Conservation (phyloP, 148 eudicot genomes). For the Heliamphora exappendiculata region DNA sequence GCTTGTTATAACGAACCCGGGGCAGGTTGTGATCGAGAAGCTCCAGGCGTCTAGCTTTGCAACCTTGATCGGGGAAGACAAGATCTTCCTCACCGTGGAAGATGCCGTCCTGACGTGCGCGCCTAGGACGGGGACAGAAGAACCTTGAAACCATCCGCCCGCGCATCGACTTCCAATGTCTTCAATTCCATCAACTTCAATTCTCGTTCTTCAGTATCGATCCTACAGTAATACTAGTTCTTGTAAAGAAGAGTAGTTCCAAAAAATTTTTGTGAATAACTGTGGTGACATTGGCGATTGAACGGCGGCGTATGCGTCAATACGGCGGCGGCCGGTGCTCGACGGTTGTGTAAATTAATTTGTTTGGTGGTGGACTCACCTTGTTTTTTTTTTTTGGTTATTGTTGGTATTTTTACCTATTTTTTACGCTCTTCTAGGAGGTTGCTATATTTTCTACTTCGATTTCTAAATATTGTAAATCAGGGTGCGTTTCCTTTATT, state of each 20-base stretch:
- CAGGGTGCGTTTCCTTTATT: too few relatives aligned
- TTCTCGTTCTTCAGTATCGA: not conserved
- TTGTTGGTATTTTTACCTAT: too few relatives aligned
- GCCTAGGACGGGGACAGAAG: conserved; percentile 24
- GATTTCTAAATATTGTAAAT: too few relatives aligned
- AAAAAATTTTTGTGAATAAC: not conserved
- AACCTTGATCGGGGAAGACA: conserved; percentile 40
- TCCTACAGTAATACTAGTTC: not conserved
- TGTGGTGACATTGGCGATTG: not conserved
- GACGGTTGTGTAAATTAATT: too few relatives aligned
- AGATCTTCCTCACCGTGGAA: conserved; percentile 51
- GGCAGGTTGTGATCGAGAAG: conserved; percentile 43
- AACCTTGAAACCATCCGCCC: conserved; percentile 22
- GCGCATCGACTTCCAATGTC: not conserved
- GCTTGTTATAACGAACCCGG: conserved; percentile 60
- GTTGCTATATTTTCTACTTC: too few relatives aligned
- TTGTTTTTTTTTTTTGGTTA: too few relatives aligned
- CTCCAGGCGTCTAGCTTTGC: conserved; percentile 40
- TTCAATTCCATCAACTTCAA: not conserved
- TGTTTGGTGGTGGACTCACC: too few relatives aligned
- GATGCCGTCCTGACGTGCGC: conserved; percentile 43
- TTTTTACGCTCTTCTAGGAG: too few relatives aligned
- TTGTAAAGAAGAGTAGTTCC: not conserved
- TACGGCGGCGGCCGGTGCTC: too few relatives aligned
- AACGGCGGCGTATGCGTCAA: not conserved